Evolutionary conservation across 2,329 filamentous ascomycete species (phyloP).

Genomic region (Fusarium redolens): DNA sequence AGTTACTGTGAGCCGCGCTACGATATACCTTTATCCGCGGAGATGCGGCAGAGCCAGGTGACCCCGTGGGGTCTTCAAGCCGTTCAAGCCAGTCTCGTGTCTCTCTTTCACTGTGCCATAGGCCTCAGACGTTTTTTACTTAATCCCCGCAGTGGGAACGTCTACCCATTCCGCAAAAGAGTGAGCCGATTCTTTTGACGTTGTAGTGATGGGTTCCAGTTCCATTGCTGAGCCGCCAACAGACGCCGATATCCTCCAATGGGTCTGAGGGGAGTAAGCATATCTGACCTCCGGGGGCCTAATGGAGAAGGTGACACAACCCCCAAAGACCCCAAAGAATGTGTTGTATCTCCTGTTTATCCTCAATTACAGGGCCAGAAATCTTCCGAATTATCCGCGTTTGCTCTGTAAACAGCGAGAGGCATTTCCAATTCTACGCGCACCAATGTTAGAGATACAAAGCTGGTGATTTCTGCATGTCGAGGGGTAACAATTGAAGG

Average conservation of each 20-base stretch:
- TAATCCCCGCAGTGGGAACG: not conserved
- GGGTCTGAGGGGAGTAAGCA: not conserved
- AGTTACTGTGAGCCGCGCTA: constrained; percentile 15
- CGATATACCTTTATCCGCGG: constrained; percentile 26
- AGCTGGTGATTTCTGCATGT: not conserved
- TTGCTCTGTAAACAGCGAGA: not conserved
- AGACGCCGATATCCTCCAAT: not conserved
- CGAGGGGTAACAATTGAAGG: not conserved
- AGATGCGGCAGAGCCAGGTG: constrained; percentile 20
- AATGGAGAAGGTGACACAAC: constrained; percentile 5
- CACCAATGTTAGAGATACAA: not conserved
- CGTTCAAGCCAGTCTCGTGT: constrained; percentile 15
- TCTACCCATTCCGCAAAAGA: not conserved
- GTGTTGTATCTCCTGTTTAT: not conserved
- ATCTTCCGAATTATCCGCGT: not conserved
- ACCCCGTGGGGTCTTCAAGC: constrained; percentile 24
- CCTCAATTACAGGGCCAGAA: not conserved
- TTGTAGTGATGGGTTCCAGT: constrained; percentile 8
- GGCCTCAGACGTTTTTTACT: not conserved
- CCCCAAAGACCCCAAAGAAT: not conserved
- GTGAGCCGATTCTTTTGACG: constrained; percentile 15
- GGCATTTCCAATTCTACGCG: not conserved
- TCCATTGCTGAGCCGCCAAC: constrained; percentile 6
- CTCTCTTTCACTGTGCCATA: not conserved
- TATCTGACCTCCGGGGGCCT: not conserved